A percentile compares a stretch with the other conserved stretches of the same genome.
phyloP scores from a whole-genome alignment of 2,329 filamentous ascomycete species.

The Sarocladiaceae sp. region DNA sequence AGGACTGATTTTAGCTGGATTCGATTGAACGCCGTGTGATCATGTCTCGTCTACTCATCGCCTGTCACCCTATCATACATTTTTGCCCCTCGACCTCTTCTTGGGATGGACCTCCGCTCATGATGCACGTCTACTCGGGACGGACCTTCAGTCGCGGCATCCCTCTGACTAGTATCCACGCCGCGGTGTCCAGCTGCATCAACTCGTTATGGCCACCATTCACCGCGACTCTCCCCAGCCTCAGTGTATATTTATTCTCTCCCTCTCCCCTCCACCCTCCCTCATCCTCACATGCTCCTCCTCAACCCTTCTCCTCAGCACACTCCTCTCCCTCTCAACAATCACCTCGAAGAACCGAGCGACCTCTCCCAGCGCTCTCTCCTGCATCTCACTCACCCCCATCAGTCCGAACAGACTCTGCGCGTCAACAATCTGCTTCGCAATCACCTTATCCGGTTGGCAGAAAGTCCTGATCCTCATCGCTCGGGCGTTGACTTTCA shows the following conservation, averaged over 20 bases:
- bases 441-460: conserved; percentile 53
- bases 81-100: too few relatives aligned
- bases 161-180: too few relatives aligned
- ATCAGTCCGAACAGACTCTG: conserved; percentile 48
- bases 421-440: conserved; percentile 52
- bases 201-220: neutral
- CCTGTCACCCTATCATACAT: neutral
- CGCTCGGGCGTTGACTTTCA: conserved; percentile 47
- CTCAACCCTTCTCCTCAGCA: conserved; percentile 5
- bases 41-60: neutral
- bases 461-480: conserved; percentile 53
- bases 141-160: too few relatives aligned
- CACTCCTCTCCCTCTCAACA: conserved; percentile 37
- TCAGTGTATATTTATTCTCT: conserved; percentile 2
- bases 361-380: conserved; percentile 44
- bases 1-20: too few relatives aligned
- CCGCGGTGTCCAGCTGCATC: neutral
- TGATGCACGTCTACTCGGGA: too few relatives aligned
- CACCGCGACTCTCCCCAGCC: neutral
- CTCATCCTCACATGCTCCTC: neutral
- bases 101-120: too few relatives aligned
- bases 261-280: neutral
- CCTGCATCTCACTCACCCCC: conserved; percentile 37
- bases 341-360: conserved; percentile 51
- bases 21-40: neutral